phyloP scores from a whole-genome alignment of 306 rosid species.

The Elaeagnus macrophylla region DNA sequence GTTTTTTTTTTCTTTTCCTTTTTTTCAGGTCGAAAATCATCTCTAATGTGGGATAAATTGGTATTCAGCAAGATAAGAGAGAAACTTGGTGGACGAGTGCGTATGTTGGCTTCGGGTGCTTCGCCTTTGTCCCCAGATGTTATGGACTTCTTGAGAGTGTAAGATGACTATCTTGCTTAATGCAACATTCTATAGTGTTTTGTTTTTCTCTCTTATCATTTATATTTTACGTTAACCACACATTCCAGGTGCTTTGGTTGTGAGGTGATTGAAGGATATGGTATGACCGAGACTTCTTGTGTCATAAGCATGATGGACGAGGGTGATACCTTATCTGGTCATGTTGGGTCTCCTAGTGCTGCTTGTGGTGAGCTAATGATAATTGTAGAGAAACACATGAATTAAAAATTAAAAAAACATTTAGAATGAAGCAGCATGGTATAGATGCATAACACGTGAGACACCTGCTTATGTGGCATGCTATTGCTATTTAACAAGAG shows the following conservation, averaged over 20 bases:
- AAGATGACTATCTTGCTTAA: conserved; percentile 25
- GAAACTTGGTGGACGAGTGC: conserved; percentile 82
- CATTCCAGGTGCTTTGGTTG: conserved; percentile 73
- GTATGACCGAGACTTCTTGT: conserved; percentile 84
- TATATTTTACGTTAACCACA: conserved; percentile 14
- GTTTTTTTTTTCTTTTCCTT: conserved; percentile 9
- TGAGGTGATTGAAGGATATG: conserved; percentile 74
- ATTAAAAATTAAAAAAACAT: not conserved
- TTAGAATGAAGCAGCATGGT: not conserved
- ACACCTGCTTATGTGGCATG: too few relatives aligned
- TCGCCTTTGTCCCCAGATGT: conserved; percentile 84
- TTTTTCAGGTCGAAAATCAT: conserved; percentile 53
- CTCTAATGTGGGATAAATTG: conserved; percentile 77
- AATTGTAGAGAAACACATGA: not conserved
- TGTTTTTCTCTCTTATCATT: not conserved
- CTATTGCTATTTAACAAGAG: too few relatives aligned
- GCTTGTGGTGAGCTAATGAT: conserved; percentile 65
- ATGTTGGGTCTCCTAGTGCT: conserved; percentile 74
- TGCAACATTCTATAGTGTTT: not conserved
- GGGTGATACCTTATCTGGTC: conserved; percentile 62
- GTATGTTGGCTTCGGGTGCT: conserved; percentile 72
- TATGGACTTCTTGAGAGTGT: conserved; percentile 83
- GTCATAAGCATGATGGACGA: conserved; percentile 51
- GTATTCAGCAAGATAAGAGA: conserved; percentile 80
- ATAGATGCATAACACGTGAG: not conserved